Base-by-base conservation (phyloP, 768 basidiomycete genomes). In the Tylopilus felleus region DNA sequence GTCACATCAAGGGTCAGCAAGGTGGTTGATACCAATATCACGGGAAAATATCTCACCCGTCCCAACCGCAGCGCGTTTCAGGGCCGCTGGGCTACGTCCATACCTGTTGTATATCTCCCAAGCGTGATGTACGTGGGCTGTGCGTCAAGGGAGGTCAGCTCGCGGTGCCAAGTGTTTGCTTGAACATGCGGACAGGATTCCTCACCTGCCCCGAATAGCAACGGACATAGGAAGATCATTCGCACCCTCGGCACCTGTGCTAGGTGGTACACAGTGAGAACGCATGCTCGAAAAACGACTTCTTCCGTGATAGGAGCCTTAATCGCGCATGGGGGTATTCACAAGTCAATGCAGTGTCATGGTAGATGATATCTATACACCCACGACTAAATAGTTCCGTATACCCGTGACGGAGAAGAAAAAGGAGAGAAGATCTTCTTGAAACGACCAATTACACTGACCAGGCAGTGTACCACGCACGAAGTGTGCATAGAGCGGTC, bases 221-320 rank as follows among this genome's bases (percentile, higher is more conserved):
- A 71, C 0, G 97, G 97, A 2, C 88, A 80, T 0, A 88, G 71
- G 60, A 92, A 89, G 46, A 97, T 80, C 78, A 95, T 84, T 33
- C 77, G 76, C 39, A 55, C 63, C 22, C 60, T 76, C 0, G 81
- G 78, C 2, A 77, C 75, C 17, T 82, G 83, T 0, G 85, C 80
- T 47, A 96, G 77, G 51, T 84, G 77, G 60, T 90, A 88, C 8
- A 85, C 77, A 2, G 86, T 75, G 19, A 97, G 75, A 27, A 96
- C 79, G 66, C 92, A 94, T 0, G 90, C 84, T 25, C 97, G 77
- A 67, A 97, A 98, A 8, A 92, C 90, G 23, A 97, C 53, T 70
- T 98, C 96, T 73, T 99, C 96, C 0, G 95, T 95, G 31, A 94
- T 70, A 0, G 96, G 96, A 4, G 80, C 94, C 93, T 94, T 55